A percentile compares a stretch with the other conserved stretches of the same genome.
phyloP scores from a whole-genome alignment of 306 rosid species.

The Coriaria nepalensis region DNA sequence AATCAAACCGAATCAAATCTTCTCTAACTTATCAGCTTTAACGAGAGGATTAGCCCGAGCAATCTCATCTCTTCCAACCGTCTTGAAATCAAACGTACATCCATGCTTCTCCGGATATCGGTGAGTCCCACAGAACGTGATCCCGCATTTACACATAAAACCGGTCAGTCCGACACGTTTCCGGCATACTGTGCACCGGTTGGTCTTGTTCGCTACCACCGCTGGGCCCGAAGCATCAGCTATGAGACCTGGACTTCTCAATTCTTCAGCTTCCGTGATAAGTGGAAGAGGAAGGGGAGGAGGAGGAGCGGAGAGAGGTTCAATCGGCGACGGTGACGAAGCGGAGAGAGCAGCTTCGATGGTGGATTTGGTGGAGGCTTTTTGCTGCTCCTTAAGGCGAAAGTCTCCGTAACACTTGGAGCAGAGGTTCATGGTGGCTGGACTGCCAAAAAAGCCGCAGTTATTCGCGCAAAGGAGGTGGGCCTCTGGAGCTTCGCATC shows the following conservation, averaged over 20 bases:
- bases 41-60: conserved; percentile 62
- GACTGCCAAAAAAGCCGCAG: conserved; percentile 77
- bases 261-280: conserved; percentile 3
- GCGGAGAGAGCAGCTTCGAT: conserved; percentile 43
- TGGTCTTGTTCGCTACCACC: conserved; percentile 13
- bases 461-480: conserved; percentile 67
- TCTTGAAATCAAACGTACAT: conserved; percentile 61
- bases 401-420: conserved; percentile 59
- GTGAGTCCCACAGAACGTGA: conserved; percentile 67
- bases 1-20: conserved; percentile 20
- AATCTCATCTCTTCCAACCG: conserved; percentile 58
- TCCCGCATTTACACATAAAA: conserved; percentile 60
- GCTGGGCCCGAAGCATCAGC: not conserved
- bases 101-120: conserved; percentile 80
- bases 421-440: conserved; percentile 74
- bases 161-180: conserved; percentile 71
- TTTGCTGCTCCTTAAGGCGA: conserved; percentile 36
- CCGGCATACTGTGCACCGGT: conserved; percentile 47
- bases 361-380: conserved; percentile 56
- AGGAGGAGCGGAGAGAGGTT: conserved; percentile 4
- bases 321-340: conserved; percentile 3
- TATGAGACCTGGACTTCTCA: not conserved
- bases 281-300: conserved; percentile 18
- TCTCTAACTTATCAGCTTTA: conserved; percentile 50
- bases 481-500: conserved; percentile 61